Evolutionary conservation across 176 grass and related monocot genomes (phyloP).

Genomic region (Eragrostis nindensis): DNA sequence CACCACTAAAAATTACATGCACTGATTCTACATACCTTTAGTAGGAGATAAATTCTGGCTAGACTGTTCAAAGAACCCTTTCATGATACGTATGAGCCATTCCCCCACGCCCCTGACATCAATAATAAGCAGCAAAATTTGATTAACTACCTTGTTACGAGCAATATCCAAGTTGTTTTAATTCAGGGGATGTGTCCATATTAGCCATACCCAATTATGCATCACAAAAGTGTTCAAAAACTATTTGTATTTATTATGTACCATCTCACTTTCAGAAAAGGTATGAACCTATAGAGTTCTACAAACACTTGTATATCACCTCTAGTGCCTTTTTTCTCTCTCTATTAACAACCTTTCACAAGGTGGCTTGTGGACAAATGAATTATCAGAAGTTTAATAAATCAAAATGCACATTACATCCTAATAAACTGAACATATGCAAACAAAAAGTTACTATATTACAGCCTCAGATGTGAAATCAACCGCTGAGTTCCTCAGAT

Average conservation of each 20-base stretch:
- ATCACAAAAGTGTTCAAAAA: background rate
- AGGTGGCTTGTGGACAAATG: background rate
- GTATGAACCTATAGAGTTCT: background rate
- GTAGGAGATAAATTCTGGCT: constrained; percentile 34
- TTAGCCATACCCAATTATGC: background rate
- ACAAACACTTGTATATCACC: background rate
- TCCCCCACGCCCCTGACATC: constrained; percentile 66
- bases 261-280: background rate
- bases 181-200: background rate
- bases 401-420: background rate
- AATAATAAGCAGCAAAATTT: background rate
- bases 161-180: background rate
- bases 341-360: background rate
- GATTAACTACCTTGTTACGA: background rate
- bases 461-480: background rate
- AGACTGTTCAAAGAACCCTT: constrained; percentile 57
- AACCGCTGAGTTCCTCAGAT: background rate
- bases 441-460: background rate
- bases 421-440: background rate
- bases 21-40: constrained; percentile 20
- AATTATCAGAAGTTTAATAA: background rate
- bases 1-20: constrained; percentile 21
- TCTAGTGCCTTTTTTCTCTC: background rate
- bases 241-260: background rate
- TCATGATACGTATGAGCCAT: constrained; percentile 58